These are phyloP conservation scores for Coccomyxa subellipsoidea DNA, from an alignment of 163 green algal genomes.

Conservation along the genomic window DNA sequence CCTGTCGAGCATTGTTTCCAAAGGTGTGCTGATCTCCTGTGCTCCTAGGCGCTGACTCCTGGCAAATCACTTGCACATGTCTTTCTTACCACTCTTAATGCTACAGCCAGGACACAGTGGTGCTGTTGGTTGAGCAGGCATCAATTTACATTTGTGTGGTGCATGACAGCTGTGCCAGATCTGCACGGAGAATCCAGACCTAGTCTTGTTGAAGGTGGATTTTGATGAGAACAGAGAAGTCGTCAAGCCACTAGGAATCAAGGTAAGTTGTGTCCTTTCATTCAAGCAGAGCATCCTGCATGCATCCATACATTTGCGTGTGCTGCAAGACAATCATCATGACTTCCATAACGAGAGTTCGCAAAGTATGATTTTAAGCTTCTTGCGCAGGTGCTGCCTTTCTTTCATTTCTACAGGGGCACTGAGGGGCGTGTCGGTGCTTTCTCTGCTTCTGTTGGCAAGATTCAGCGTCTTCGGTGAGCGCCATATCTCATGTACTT, in stretches of 20 bases:
- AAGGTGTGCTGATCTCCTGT: constrained; percentile 45
- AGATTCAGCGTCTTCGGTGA: constrained; percentile 51
- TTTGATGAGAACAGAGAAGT: constrained; percentile 68
- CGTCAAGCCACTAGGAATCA: constrained; percentile 74
- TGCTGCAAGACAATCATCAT: no score
- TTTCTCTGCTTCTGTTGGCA: constrained; percentile 81
- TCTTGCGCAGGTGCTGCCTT: constrained; percentile 76
- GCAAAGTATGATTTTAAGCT: no score
- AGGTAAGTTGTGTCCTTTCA: constrained; percentile 34
- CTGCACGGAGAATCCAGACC: constrained; percentile 40
- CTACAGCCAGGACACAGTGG: no score
- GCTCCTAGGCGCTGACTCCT: no score
- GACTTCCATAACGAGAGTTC: no score
- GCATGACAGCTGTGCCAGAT: constrained; percentile 41
- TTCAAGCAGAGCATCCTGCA: no score
- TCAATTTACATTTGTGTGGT: not conserved
- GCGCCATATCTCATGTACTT: not conserved
- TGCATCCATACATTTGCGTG: no score
- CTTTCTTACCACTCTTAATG: no score
- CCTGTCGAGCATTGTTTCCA: constrained; percentile 67
- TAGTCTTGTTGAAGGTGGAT: constrained; percentile 64
- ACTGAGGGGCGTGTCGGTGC: constrained; percentile 70
- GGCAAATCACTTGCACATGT: no score
- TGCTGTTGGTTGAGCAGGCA: not conserved
- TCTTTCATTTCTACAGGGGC: constrained; percentile 91